Evolutionary conservation across 129 eudicot genomes (phyloP).

Genomic region (Calendula officinalis): DNA sequence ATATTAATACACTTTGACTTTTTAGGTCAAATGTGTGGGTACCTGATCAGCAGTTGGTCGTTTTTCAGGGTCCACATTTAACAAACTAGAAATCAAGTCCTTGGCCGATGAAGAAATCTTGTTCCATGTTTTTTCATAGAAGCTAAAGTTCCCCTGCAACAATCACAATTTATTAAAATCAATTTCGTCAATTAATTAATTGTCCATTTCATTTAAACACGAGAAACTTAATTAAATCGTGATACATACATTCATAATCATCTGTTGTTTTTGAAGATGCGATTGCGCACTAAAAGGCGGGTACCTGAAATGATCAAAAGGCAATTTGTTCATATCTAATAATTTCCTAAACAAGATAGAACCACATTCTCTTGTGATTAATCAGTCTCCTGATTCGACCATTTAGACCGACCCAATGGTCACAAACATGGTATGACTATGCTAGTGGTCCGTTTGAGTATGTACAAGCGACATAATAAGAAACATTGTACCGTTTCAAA

Average conservation of each 20-base stretch:
- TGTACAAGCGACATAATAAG: too few relatives aligned
- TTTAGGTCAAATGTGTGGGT: conserved; percentile 2
- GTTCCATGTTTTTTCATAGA: conserved; percentile 84
- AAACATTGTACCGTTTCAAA: too few relatives aligned
- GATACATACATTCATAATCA: conserved; percentile 67
- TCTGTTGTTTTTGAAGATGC: conserved; percentile 72
- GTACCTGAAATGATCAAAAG: conserved; percentile 48
- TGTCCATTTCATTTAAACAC: background rate
- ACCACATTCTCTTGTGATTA: background rate
- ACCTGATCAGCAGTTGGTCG: conserved; percentile 82
- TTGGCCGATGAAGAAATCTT: conserved; percentile 75
- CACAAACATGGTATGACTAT: background rate
- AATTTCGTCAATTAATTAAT: background rate
- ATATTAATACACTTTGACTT: background rate
- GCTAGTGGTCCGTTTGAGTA: background rate
- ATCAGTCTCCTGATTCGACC: background rate
- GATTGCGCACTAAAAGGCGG: conserved; percentile 87
- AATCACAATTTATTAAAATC: background rate
- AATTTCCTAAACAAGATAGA: background rate
- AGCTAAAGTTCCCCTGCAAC: conserved; percentile 66
- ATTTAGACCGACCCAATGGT: background rate
- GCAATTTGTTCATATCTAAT: background rate
- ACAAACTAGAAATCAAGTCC: conserved; percentile 60
- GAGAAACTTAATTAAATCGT: background rate
- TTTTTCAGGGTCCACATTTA: conserved; percentile 59